Evolutionary conservation across 352 stramenopile genomes (phyloP).

Genomic region (Pythium utonaiense): DNA sequence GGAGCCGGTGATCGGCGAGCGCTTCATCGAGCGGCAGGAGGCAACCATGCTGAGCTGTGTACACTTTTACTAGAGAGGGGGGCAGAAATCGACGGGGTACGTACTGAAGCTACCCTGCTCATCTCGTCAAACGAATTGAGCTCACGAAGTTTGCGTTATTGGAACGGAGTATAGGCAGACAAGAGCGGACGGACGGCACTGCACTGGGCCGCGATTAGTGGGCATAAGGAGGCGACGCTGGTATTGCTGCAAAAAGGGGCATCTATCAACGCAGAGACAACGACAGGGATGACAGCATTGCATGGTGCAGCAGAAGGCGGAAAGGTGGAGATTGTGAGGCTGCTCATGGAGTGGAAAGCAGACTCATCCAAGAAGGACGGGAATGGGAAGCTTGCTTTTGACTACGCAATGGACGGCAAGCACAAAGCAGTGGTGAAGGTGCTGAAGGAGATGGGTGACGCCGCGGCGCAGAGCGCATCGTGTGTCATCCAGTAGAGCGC

Average conservation of each 20-base stretch:
- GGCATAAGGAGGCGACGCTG: constrained; percentile 88
- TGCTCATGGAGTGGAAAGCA: constrained; percentile 89
- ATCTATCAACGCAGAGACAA: constrained; percentile 88
- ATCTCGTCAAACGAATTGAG: no score
- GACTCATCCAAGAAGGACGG: constrained; percentile 87
- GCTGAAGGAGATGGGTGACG: constrained; percentile 91
- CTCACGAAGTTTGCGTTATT: background rate
- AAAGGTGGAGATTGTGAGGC: constrained; percentile 89
- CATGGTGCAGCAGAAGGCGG: constrained; percentile 88
- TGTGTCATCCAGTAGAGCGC: constrained; percentile 75
- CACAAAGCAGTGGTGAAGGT: constrained; percentile 91
- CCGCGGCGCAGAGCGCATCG: constrained; percentile 77
- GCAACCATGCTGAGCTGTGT: constrained; percentile 88
- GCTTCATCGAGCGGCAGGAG: constrained; percentile 83
- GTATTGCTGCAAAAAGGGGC: constrained; percentile 82
- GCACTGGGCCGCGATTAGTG: constrained; percentile 92
- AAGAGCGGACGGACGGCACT: constrained; percentile 91
- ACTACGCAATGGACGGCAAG: constrained; percentile 91
- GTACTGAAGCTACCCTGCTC: no score
- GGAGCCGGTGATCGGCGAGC: constrained; percentile 84
- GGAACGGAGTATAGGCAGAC: constrained; percentile 52
- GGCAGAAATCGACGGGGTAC: constrained; percentile 82
- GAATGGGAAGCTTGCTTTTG: constrained; percentile 89
- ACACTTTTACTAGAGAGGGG: constrained; percentile 84
- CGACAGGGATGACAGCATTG: constrained; percentile 87